phyloP scores from a whole-genome alignment of 169 alveolate genomes.

The Cryptosporidium ryanae region DNA sequence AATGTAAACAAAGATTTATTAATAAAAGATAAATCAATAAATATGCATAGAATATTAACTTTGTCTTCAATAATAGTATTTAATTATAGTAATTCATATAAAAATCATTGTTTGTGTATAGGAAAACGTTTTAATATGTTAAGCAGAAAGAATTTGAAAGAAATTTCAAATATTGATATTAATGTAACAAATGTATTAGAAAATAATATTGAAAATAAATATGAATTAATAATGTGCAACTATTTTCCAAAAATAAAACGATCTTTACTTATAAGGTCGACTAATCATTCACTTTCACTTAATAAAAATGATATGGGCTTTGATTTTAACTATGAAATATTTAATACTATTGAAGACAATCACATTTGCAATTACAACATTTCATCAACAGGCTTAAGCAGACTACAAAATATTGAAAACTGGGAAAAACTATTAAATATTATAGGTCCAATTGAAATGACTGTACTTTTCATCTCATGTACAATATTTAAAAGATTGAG shows the following conservation, averaged over 20 bases:
- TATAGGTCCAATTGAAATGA: conserved; percentile 55
- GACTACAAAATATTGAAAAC: neutral
- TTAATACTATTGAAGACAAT: neutral
- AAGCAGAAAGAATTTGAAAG: neutral
- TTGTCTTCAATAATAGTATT: conserved; percentile 36
- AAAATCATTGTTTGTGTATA: conserved; percentile 7
- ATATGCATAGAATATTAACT: conserved; percentile 2
- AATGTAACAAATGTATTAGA: neutral
- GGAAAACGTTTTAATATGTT: conserved; percentile 1
- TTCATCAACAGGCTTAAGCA: neutral
- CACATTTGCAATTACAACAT: neutral
- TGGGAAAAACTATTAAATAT: conserved; percentile 37
- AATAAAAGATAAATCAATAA: neutral
- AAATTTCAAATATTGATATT: neutral
- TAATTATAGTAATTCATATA: neutral
- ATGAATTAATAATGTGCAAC: conserved; percentile 14
- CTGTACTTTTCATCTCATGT: conserved; percentile 17
- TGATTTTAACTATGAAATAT: neutral
- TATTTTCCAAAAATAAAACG: conserved; percentile 38
- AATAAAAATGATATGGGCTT: no score
- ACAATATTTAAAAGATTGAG: conserved; percentile 9
- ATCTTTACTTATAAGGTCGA: neutral
- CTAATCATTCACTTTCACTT: neutral
- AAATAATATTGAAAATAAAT: neutral
- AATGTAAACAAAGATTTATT: neutral